Percentiles rank a stretch among this genome's conserved stretches.
Conservation (phyloP, 306 rosid species). For the Astragalus glycyphyllos region DNA sequence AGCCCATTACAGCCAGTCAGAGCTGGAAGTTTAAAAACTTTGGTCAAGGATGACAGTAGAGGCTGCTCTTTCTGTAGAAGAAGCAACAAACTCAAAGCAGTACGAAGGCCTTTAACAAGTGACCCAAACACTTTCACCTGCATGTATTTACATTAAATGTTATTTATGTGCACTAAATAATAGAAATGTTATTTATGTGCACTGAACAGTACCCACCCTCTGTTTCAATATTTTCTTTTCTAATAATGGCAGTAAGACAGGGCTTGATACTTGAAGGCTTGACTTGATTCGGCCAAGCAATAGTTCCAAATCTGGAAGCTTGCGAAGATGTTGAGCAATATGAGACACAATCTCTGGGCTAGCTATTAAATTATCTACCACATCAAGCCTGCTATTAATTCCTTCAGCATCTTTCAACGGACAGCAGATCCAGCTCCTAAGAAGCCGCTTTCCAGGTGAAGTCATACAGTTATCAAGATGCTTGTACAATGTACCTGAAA, state of each 20-base stretch:
- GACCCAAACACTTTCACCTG: conserved; percentile 92
- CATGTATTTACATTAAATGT: conserved; percentile 40
- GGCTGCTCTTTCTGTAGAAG: conserved; percentile 68
- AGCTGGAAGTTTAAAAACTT: conserved; percentile 65
- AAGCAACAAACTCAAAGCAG: conserved; percentile 70
- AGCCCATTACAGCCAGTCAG: conserved; percentile 73
- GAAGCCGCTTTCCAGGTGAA: conserved; percentile 83
- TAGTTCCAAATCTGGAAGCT: conserved; percentile 86
- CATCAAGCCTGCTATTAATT: conserved; percentile 81
- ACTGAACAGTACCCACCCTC: conserved; percentile 63
- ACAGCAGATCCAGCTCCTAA: conserved; percentile 93
- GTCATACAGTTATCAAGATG: conserved; percentile 86
- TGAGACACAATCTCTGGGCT: conserved; percentile 60
- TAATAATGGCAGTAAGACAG: conserved; percentile 67
- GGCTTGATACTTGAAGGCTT: conserved; percentile 69
- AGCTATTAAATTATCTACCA: conserved; percentile 68
- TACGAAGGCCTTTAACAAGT: conserved; percentile 86
- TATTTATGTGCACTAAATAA: conserved; percentile 16
- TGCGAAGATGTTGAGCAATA: conserved; percentile 74
- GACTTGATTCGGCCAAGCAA: conserved; percentile 82
- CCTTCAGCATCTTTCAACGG: conserved; percentile 74
- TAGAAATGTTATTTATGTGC: conserved; percentile 24
- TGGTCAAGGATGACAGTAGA: conserved; percentile 54
- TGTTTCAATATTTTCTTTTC: conserved; percentile 79
- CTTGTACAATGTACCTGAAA: conserved; percentile 83